Evolutionary conservation across 2,329 filamentous ascomycete species (phyloP), one percentile per base, ranked within the genome.

Genomic region (Bipolaris zeicola): DNA sequence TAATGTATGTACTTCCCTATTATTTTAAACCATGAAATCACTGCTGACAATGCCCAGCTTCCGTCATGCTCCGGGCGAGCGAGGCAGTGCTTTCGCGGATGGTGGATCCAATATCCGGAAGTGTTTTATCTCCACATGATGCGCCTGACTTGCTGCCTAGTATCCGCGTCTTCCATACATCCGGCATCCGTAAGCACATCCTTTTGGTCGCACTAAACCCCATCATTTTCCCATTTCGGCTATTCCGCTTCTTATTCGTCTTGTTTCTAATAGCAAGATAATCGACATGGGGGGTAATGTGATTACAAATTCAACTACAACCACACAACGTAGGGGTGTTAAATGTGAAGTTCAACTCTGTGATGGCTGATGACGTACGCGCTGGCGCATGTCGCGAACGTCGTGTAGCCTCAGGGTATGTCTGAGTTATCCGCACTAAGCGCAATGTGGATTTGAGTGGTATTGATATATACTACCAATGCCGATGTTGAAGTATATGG

Each of bases 31-130:
- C 7, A 47, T 52, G 50, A 52, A 52, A 22, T 52, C 56, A 45
- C 53, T 49, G 59, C 50, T 64, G 56, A 60, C 56, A 2, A 53
- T 56, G 55, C 60, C 58, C 63, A 62, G 66, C 64, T 63, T 68
- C 66, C 66, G 66, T 63, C 31, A 46, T 44, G 57, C 61, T 57
- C 64, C 66, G 64, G 54, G 20, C 52, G 48, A 48, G 41, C 50
- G 48, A 48, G 43, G 39, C 55, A 45, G 38, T 28, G 28, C 49
- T 49, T 1, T 52, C 42, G 46, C 24, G 45, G 18, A 33, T 37
- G 33, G 49, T 51, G 41, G 46, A 24, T 33, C 50, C 47, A 44
- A 52, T 33, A 47, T 45, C 22, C 50, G 14, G n/a, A 28, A 1
- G 8, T 28, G 1, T 16, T 20, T 20, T 42, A 26, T 28, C 6